Base-by-base conservation (phyloP, 2,329 filamentous ascomycete species). In the Ilyonectria destructans region DNA sequence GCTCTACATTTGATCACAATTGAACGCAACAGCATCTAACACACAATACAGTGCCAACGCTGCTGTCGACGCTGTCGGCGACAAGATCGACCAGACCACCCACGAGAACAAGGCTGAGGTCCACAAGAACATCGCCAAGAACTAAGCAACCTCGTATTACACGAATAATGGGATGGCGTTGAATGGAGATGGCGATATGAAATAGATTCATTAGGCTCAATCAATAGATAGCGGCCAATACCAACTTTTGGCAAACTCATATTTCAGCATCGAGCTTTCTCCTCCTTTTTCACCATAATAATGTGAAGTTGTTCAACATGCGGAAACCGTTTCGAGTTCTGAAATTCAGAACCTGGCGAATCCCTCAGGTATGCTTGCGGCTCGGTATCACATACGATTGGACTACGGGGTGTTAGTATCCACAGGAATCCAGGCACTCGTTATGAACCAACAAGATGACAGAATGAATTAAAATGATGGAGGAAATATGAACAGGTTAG, bases 51-150 rank as follows among this genome's bases (percentile, higher is more conserved):
- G 85, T 68, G 75, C 81, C 67, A 77, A 80, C 19, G 85, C 85
- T 21, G 82, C 84, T 72, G 86, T 85, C 80, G 85, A 87, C 52
- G 85, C 85, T 58, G 51, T 86, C 9, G 78, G 81, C 26, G 85
- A 87, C 80, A 86, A 87, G 82, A 17, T 85, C 21, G 78, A 86
- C 69, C 79, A 85, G 81, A 55, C 69, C 29, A 65, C 68, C 58
- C 83, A 85, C 76, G 77, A 84, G 48, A 72, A 72, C 75, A 84
- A 84, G 80, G 82, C 82, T 21, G 79, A 82, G 4, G 82, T 77
- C 60, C 80, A 84, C 80, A 84, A 84, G 80, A 62, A 82, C 68
- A 52, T 74, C 49, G 77, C 78, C 56, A 77, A 80, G 74, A 63
- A 76, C 58, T 80, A 78, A 74, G 45, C 19, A n/a, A 59, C 43